Evolutionary conservation across 169 alveolate species (phyloP), one percentile per base, ranked within the genome.

Genomic region (Eimeria mitis): DNA sequence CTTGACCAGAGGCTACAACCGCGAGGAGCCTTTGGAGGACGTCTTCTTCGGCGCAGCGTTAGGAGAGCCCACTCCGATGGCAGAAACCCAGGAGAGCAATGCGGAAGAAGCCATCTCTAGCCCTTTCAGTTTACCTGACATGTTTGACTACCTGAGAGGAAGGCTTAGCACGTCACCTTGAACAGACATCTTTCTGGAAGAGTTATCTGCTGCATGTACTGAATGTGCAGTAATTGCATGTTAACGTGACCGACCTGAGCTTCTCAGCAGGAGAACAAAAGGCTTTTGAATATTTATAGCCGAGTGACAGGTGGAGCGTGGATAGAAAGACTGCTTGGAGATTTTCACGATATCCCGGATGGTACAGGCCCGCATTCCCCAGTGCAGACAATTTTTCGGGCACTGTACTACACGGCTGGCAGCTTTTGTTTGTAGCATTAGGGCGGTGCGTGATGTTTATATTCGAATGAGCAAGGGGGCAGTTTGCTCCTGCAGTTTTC

Each of bases 91-190:
- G 54, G 54, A 40, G 54, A 40, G 37, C 54, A 40, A 31, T 37
- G 81, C 54, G 31, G 54, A 71, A 21, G 81, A 71, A 16, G n/a
- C 54, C 2, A 71, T 40, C 37, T 71, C 81, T 16, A 71, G 37
- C 31, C 81, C 81, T 1, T 71, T 71, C 54, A 71, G 4, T 71
- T 71, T 71, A n/a, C 81, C 81, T 16, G 81, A 71, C 81, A 40
- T 71, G 6, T 71, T 71, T 28, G 81, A 19, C 28, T 19, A 3
- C 31, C 6, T 37, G 54, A 71, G 81, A 71, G n/a, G 54, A 34
- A 4, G 52, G n/a, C 25, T 40, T 40, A 54, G 54, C 37, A 40
- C 37, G 54, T 19, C 42, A 34, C 54, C 2, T 34, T 71, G 81
- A 71, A 71, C 54, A 4, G n/a, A 28, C 31, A 19, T 19, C 6